phyloP scores from a whole-genome alignment of 2,329 filamentous ascomycete species.

The Neofusicoccum laricinum region DNA sequence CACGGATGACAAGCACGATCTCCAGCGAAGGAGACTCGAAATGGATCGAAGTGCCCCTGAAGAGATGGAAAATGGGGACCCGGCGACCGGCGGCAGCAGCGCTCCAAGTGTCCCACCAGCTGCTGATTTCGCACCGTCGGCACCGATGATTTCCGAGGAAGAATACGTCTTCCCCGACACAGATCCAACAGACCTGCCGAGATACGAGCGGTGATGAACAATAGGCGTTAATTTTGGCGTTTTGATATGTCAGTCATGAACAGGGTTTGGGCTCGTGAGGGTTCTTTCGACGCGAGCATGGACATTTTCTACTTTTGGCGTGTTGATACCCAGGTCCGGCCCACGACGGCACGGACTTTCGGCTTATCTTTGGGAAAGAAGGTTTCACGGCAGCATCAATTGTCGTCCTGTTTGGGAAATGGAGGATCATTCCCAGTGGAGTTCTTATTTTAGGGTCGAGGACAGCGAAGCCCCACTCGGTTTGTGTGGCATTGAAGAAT shows the following conservation, averaged over 20 bases:
- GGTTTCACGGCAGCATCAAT: not conserved
- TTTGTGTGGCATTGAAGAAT: not conserved
- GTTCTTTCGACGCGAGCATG: not conserved
- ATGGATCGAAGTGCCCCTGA: constrained; percentile 41
- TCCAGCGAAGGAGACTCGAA: constrained; percentile 53
- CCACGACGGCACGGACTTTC: constrained; percentile 4
- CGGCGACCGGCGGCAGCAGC: not conserved
- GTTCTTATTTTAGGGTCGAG: not conserved
- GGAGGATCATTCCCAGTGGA: not conserved
- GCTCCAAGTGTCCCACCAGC: not conserved
- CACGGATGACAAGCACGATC: constrained; percentile 75
- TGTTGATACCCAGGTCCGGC: constrained; percentile 15
- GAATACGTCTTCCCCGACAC: constrained; percentile 8
- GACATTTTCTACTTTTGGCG: not conserved
- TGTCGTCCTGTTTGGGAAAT: not conserved
- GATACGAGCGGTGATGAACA: constrained; percentile 16
- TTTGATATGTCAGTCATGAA: not conserved
- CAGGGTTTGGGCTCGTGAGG: not conserved
- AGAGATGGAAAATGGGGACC: not conserved
- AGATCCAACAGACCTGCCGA: constrained; percentile 9
- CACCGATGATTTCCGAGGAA: constrained; percentile 12
- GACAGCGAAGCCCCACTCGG: not conserved
- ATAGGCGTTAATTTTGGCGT: constrained; percentile 7
- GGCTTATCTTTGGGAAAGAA: constrained; percentile 1
- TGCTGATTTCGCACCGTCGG: not conserved